Conservation (phyloP, 176 grass and related monocot species). For the Phoenix roebelenii region DNA sequence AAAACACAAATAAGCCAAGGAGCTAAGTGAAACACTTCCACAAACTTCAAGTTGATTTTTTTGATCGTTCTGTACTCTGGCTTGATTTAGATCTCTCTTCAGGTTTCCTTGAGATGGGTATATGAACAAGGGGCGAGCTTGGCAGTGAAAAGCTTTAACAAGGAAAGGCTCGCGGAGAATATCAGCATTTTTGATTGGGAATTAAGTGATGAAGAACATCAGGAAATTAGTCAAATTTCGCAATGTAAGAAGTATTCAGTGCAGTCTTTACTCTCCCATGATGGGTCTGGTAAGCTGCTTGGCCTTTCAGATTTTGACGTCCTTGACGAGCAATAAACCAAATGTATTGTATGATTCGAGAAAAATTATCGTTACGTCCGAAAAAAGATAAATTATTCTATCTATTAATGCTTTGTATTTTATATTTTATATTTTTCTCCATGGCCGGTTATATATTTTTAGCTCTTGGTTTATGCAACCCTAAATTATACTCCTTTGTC, state of each 20-base stretch:
- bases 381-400: no score
- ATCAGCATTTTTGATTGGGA: conserved; percentile 41
- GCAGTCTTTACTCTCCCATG: background rate
- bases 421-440: no score
- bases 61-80: no score
- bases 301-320: conserved; percentile 17
- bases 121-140: conserved; percentile 33
- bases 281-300: conserved; percentile 24
- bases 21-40: no score
- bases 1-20: no score
- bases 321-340: background rate
- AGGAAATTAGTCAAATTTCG: conserved; percentile 34
- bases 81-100: background rate
- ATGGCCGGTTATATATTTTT: no score
- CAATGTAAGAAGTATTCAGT: conserved; percentile 18
- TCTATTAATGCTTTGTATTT: no score
- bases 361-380: no score
- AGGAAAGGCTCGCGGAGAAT: conserved; percentile 42
- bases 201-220: conserved; percentile 29
- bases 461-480: no score
- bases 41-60: no score
- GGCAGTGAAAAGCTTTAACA: conserved; percentile 44
- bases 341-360: no score
- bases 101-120: conserved; percentile 53
- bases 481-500: no score